Base-by-base conservation (phyloP, 345 rosid genomes). In the Populus euphratica region DNA sequence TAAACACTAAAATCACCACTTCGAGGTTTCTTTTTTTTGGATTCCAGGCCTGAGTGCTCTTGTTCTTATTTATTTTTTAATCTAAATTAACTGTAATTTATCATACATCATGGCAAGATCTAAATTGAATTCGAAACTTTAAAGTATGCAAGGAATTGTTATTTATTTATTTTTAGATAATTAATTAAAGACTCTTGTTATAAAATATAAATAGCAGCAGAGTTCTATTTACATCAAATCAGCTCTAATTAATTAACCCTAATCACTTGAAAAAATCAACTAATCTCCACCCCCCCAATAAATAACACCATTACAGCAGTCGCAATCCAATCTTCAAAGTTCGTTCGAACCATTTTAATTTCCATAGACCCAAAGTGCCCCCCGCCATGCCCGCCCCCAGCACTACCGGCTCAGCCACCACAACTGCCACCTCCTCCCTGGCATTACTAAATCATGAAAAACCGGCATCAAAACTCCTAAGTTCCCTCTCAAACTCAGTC, bases 311-410 rank as follows among this genome's bases (percentile, higher is more conserved):
- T 20, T n/a, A 2, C 59, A 8, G 0, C 59, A 20, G 59, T 50
- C 10, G 18, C n/a, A 18, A 18, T 52, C 59, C 59, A 52, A 8
- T 0, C 23, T 6, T 52, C 10, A 18, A 52, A 6, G 23, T 52
- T 6, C 23, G 23, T 52, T 6, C 59, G 6, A 7, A 6, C 59
- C 59, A 6, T 6, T 52, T 6, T 20, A 20, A 20, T 52, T 20
- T 52, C n/a, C 39, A 17, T 23, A 27, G 3, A 17, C 18, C n/a
- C 38, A 29, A 20, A 74, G 17, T 41, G 10, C 56, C 11, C 12
- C 9, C 72, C 21, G 44, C 20, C 41, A 88, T 88, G 90, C 78
- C 79, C 25, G 44, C 77, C 3, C 25, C 76, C 33, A 23, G 62
- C 25, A 21, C 38, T 77, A 3, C 44, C 47, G 6, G n/a, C 43